Conservation (phyloP, 2,329 filamentous ascomycete genomes). For the Fusarium udum region DNA sequence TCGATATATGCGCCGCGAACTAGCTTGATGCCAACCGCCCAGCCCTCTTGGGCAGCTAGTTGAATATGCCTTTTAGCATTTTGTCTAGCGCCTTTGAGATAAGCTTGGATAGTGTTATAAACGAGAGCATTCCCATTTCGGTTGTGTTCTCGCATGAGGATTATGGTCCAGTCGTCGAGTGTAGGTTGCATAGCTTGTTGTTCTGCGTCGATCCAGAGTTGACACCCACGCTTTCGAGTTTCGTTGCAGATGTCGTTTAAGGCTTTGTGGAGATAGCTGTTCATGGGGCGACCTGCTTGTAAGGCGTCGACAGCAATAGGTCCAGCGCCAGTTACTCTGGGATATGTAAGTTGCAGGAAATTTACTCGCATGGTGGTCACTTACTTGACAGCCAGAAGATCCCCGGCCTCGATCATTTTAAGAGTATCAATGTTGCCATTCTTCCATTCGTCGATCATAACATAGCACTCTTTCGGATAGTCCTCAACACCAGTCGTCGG, state of each 20-base stretch:
- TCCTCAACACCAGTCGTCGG: not conserved
- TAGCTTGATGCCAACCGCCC: slow-evolving; percentile 64
- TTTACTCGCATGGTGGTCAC: not conserved
- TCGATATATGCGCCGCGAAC: slow-evolving; percentile 66
- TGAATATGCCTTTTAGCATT: slow-evolving; percentile 57
- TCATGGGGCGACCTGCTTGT: slow-evolving; percentile 46
- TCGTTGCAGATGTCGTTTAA: slow-evolving; percentile 51
- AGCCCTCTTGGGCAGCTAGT: slow-evolving; percentile 57
- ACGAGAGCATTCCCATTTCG: slow-evolving; percentile 45
- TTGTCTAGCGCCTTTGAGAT: slow-evolving; percentile 58
- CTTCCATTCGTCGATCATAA: slow-evolving; percentile 56
- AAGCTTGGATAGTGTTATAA: slow-evolving; percentile 66
- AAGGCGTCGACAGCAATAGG: slow-evolving; percentile 51
- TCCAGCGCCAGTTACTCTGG: slow-evolving; percentile 54
- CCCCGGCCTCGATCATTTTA: slow-evolving; percentile 58
- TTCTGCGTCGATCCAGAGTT: slow-evolving; percentile 58
- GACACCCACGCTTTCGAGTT: slow-evolving; percentile 49
- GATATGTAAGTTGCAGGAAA: not conserved
- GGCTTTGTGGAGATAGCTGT: slow-evolving; percentile 52
- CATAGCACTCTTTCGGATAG: slow-evolving; percentile 27
- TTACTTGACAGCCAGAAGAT: slow-evolving; percentile 69
- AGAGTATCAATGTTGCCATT: slow-evolving; percentile 63
- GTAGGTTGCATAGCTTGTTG: slow-evolving; percentile 55
- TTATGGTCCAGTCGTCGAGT: slow-evolving; percentile 46
- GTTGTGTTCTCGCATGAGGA: slow-evolving; percentile 52